Percentiles rank a stretch among this genome's conserved stretches.
phyloP scores from a whole-genome alignment of 345 rosid genomes.

The Reutealis trisperma region DNA sequence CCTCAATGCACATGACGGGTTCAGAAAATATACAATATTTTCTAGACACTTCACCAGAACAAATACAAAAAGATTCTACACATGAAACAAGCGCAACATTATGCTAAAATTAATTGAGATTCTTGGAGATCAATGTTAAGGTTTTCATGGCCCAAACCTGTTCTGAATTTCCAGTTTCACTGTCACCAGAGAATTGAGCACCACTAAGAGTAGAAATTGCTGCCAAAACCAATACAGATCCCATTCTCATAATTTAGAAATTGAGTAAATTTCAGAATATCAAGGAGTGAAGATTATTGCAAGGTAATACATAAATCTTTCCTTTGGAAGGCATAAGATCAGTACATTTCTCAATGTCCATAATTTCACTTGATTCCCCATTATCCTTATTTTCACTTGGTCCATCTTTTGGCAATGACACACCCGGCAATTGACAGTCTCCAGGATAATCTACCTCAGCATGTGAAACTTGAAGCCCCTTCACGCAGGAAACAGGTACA shows the following conservation, averaged over 20 bases:
- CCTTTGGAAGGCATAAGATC: constrained; percentile 25
- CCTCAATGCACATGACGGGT: background rate
- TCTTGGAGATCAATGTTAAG: background rate
- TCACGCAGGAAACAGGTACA: constrained; percentile 22
- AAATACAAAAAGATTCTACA: background rate
- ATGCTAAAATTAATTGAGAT: background rate
- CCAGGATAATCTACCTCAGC: constrained; percentile 14
- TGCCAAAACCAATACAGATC: constrained; percentile 22
- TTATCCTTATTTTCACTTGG: constrained; percentile 20
- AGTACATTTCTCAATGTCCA: constrained; percentile 4
- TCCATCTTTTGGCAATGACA: constrained; percentile 23
- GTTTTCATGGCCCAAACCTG: constrained; percentile 29
- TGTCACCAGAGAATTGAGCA: constrained; percentile 19
- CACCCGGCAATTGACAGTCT: background rate
- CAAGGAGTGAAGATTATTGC: background rate
- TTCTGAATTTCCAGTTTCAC: constrained; percentile 21
- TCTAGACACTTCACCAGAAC: background rate
- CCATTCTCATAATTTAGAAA: constrained; percentile 6
- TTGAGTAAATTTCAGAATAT: background rate
- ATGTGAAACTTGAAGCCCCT: constrained; percentile 36
- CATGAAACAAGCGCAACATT: background rate
- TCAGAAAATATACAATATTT: background rate
- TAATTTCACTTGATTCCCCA: background rate
- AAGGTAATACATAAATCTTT: constrained; percentile 16
- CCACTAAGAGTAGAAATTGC: constrained; percentile 23